Conservation (phyloP, 768 basidiomycete genomes). For the Xerocomus spinulosus region DNA sequence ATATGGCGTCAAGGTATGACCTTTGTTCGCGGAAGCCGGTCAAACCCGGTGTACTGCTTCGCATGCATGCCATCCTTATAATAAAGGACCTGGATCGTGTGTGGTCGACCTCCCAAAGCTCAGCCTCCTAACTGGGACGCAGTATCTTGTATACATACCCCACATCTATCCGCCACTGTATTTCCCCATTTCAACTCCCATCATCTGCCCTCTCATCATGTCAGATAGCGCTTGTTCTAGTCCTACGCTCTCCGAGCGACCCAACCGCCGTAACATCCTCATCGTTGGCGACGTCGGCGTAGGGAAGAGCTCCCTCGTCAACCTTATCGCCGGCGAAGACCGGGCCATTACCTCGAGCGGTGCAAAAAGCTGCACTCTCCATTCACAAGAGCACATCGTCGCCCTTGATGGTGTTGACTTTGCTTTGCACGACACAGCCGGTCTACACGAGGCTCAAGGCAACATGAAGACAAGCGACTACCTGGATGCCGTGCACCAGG, state of each 20-base stretch:
- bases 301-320: slow-evolving; percentile 41
- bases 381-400: slow-evolving; percentile 19
- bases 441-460: slow-evolving; percentile 25
- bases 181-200: not conserved
- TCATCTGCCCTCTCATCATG: slow-evolving; percentile 7
- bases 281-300: slow-evolving; percentile 28
- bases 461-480: slow-evolving; percentile 22
- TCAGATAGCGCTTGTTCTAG: slow-evolving; percentile 13
- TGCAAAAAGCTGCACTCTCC: slow-evolving; percentile 36
- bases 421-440: slow-evolving; percentile 24
- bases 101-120: not conserved
- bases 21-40: slow-evolving; percentile 8
- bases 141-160: not conserved
- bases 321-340: slow-evolving; percentile 31
- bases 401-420: slow-evolving; percentile 17
- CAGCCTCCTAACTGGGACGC: slow-evolving; percentile 2
- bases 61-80: slow-evolving; percentile 8
- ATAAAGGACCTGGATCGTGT: slow-evolving; percentile 11
- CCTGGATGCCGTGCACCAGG: slow-evolving; percentile 25
- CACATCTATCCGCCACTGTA: slow-evolving; percentile 1
- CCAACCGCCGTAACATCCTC: slow-evolving; percentile 22
- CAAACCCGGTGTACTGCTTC: slow-evolving; percentile 1
- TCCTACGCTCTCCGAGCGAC: slow-evolving; percentile 5
- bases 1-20: not conserved
- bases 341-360: slow-evolving; percentile 28